Evolutionary conservation across 1,284 basidiomycete genomes (phyloP), one percentile per base, ranked within the genome.

Genomic region (Irpex rosettiformis): DNA sequence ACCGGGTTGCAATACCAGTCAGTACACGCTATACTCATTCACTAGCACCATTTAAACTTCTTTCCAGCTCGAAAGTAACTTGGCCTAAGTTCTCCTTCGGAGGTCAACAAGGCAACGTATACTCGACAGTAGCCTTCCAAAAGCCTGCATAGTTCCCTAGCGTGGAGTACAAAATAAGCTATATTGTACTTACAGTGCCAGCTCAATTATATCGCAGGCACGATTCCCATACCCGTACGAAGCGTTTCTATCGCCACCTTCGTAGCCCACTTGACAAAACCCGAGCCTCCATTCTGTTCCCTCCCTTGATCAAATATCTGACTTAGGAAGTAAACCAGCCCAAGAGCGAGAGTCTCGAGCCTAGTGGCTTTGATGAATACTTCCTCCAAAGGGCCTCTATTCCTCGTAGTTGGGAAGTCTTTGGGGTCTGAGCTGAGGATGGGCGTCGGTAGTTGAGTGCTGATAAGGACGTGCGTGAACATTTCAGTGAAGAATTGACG

Each of bases 1-100:
- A 82, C 82, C 10, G 77, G 79, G 10, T 69, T 92, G 25, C 60
- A 68, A 25, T 90, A 85, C 67, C 84, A 87, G 89, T 92, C 65
- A 64, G 86, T 76, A 11, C 33, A 1, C 30, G 8, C 30, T 37
- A n/a, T 33, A 6, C 18, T 6, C 40, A 13, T 25, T 16, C 8
- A 2, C 47, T 30, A 37, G 18, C 25, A n/a, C 16, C 43, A 40
- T 49, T 18, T 49, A 21, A 33, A 47, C 29, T 10, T 5, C 11
- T 51, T n/a, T 1, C 21, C 48, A 92, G 90, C 67, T 91, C 86
- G 25, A 79, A 82, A 25, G 81, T 94, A 63, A 77, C 84, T 42
- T 86, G 92, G 67, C 84, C 82, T 10, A 84, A 80, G 4, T 90
- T 85, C 70, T 85, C 82, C 4, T 94, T 89, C 63, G 92, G 90